Conservation (phyloP, 768 basidiomycete species). For the Leccinum pellstonianum region DNA sequence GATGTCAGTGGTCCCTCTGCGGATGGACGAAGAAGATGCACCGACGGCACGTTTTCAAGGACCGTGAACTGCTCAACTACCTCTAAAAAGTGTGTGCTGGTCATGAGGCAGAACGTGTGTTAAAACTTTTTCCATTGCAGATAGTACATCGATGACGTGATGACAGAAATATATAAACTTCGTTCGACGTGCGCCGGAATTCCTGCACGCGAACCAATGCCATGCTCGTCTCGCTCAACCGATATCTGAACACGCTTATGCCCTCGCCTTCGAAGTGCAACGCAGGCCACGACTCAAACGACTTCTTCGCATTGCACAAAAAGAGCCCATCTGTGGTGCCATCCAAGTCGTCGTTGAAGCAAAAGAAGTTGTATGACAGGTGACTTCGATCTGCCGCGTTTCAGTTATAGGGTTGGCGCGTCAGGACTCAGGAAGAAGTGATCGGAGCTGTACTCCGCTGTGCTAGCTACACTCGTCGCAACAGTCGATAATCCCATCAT, state of each 20-base stretch:
- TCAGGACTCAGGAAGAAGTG: slow-evolving; percentile 60
- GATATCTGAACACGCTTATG: too few relatives aligned
- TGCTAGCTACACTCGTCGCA: too few relatives aligned
- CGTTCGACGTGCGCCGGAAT: too few relatives aligned
- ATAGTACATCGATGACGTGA: background rate
- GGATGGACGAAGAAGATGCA: slow-evolving; percentile 83
- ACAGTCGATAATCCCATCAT: too few relatives aligned
- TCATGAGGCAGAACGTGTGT: slow-evolving; percentile 49
- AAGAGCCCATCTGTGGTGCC: too few relatives aligned
- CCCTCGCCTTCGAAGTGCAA: too few relatives aligned
- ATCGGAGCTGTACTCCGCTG: slow-evolving; percentile 40
- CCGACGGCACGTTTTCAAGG: slow-evolving; percentile 82
- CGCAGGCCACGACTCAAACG: too few relatives aligned
- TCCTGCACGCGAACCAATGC: too few relatives aligned
- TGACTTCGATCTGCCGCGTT: slow-evolving; percentile 78
- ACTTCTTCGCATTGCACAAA: too few relatives aligned
- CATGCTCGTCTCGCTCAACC: too few relatives aligned
- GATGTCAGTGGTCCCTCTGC: slow-evolving; percentile 50
- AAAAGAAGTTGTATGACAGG: background rate
- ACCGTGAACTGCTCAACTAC: slow-evolving; percentile 67
- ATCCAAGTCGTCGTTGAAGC: too few relatives aligned
- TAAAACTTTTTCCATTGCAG: background rate
- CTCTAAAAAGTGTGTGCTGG: slow-evolving; percentile 61
- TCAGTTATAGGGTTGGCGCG: slow-evolving; percentile 71
- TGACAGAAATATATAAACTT: slow-evolving; percentile 36